phyloP scores from a whole-genome alignment of 139 green algal genomes.

The Medakamo hakoo region DNA sequence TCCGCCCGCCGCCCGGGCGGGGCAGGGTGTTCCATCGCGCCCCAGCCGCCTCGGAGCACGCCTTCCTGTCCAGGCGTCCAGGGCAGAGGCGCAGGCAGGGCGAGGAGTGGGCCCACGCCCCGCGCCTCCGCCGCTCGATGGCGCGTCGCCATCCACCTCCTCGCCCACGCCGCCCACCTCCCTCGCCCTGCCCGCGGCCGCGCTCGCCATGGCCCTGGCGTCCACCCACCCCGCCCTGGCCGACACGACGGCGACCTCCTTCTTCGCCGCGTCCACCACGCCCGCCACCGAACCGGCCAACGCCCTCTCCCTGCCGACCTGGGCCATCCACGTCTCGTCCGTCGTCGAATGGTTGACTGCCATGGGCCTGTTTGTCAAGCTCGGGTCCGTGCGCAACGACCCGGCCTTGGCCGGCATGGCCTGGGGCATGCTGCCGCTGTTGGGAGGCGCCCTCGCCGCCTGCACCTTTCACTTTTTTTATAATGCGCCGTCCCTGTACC shows the following conservation, averaged over 20 bases:
- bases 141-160: no score
- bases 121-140: no score
- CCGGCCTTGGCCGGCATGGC: conserved; percentile 69
- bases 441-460: conserved; percentile 63
- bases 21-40: no score
- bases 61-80: no score
- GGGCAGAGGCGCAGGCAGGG: no score
- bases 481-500: conserved; percentile 47
- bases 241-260: no score
- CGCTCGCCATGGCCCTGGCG: not conserved
- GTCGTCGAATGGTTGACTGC: conserved; percentile 67
- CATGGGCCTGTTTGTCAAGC: conserved; percentile 60
- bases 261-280: no score
- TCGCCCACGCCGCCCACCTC: not conserved
- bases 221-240: not conserved
- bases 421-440: conserved; percentile 78
- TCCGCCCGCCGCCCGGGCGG: no score
- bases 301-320: conserved; percentile 91
- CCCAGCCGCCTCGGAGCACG: no score
- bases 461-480: conserved; percentile 89
- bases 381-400: conserved; percentile 52
- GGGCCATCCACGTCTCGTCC: conserved; percentile 84
- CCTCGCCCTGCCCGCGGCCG: no score
- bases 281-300: conserved; percentile 65
- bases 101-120: no score